Evolutionary conservation across 106 monocot species (phyloP).

Genomic region (Dioscorea zingiberensis): DNA sequence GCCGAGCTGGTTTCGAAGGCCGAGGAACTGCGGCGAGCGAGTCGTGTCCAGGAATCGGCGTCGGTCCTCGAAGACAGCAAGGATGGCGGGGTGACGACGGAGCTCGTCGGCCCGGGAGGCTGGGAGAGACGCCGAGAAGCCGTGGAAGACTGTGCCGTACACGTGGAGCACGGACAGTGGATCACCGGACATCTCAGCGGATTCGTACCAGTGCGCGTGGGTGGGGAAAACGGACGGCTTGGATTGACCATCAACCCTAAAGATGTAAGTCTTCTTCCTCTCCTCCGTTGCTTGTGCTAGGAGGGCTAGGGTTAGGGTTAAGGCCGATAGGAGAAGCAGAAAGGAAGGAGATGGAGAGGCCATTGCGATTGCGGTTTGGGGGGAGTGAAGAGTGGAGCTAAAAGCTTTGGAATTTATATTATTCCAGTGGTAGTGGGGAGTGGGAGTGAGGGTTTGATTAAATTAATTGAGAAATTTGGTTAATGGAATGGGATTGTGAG

Average conservation of each 20-base stretch:
- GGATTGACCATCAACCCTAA: constrained; percentile 44
- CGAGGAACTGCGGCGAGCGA: constrained; percentile 90
- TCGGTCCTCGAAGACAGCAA: constrained; percentile 75
- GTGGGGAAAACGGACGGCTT: constrained; percentile 82
- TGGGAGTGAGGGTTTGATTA: too few relatives aligned
- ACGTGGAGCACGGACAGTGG: constrained; percentile 38
- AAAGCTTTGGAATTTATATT: too few relatives aligned
- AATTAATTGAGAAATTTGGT: too few relatives aligned
- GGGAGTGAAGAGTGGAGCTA: too few relatives aligned
- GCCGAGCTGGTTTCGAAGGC: constrained; percentile 76
- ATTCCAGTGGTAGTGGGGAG: too few relatives aligned
- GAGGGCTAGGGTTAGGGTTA: constrained; percentile 16
- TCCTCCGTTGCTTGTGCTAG: constrained; percentile 7
- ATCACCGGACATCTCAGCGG: constrained; percentile 37
- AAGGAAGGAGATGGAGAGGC: constrained; percentile 9
- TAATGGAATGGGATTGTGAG: too few relatives aligned
- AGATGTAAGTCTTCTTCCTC: constrained; percentile 65
- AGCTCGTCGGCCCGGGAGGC: constrained; percentile 28
- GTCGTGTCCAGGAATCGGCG: constrained; percentile 77
- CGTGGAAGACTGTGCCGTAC: constrained; percentile 81
- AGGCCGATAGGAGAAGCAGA: constrained; percentile 4
- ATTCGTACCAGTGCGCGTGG: constrained; percentile 72
- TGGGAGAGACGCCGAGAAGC: constrained; percentile 79
- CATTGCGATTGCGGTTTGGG: constrained; percentile 16
- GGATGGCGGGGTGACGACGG: constrained; percentile 44